Percentiles rank a stretch among this genome's conserved stretches.
phyloP scores from a whole-genome alignment of 2,329 filamentous ascomycete species.

The Aspergillus japonicus region DNA sequence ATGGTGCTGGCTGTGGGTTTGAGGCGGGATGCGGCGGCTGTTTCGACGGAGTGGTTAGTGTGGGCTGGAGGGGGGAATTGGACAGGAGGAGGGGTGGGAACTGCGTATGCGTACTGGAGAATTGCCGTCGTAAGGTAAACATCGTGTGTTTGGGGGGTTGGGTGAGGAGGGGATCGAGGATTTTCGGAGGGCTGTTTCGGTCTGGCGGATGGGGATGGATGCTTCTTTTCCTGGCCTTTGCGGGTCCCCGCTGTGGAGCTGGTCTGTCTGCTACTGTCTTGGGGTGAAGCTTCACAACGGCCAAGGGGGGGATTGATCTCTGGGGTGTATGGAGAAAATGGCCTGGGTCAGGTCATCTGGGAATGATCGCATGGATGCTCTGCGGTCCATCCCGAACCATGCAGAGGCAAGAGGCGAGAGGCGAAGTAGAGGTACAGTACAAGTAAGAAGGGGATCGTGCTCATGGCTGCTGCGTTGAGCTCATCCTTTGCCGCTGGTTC shows the following conservation, averaged over 20 bases:
- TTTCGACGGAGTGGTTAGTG: slow-evolving; percentile 7
- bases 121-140: slow-evolving; percentile 30
- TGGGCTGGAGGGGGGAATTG: neutral
- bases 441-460: slow-evolving; percentile 9
- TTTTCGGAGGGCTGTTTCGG: slow-evolving; percentile 8
- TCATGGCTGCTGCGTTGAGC: slow-evolving; percentile 25
- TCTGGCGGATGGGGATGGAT: neutral
- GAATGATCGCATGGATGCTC: neutral
- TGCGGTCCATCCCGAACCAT: neutral
- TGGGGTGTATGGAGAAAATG: neutral
- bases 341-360: neutral
- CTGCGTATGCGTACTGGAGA: slow-evolving; percentile 27
- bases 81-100: neutral
- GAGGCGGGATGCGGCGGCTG: slow-evolving; percentile 26
- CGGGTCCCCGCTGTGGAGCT: slow-evolving; percentile 17
- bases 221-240: neutral
- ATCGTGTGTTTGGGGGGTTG: slow-evolving; percentile 21
- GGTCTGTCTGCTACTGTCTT: neutral
- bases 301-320: neutral
- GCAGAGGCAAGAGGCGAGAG: neutral
- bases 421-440: neutral
- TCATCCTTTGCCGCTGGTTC: slow-evolving; percentile 3
- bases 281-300: neutral
- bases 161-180: neutral
- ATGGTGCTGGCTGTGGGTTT: slow-evolving; percentile 11